phyloP scores from a whole-genome alignment of 2,329 filamentous ascomycete genomes.

The Neofusicoccum ribis region DNA sequence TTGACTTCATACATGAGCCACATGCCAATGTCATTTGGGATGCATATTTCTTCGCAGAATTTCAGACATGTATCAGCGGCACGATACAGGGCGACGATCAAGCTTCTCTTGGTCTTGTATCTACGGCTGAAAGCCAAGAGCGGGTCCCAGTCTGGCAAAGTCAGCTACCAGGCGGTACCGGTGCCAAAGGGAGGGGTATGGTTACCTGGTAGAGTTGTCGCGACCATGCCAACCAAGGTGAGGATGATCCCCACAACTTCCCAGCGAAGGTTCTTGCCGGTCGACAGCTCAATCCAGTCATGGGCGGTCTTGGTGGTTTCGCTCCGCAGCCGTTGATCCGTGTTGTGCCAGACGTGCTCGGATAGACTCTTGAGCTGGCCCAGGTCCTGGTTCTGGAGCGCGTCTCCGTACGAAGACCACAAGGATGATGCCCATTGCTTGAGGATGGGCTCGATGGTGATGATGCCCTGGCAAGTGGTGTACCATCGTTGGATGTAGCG shows the following conservation, averaged over 20 bases:
- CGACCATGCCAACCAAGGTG: constrained; percentile 36
- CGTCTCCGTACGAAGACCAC: constrained; percentile 31
- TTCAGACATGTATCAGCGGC: constrained; percentile 32
- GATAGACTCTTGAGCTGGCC: constrained; percentile 39
- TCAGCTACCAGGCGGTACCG: background rate
- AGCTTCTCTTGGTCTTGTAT: constrained; percentile 7
- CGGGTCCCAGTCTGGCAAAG: constrained; percentile 31
- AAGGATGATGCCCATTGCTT: constrained; percentile 32
- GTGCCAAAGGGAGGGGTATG: background rate
- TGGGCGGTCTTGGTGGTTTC: constrained; percentile 39
- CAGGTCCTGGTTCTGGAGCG: constrained; percentile 25
- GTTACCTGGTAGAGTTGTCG: constrained; percentile 31
- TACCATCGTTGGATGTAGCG: constrained; percentile 37
- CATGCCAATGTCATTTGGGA: constrained; percentile 36
- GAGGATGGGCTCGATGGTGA: constrained; percentile 38
- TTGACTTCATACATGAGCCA: constrained; percentile 37
- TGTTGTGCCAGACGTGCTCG: constrained; percentile 45
- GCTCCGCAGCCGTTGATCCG: constrained; percentile 36
- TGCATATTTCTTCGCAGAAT: constrained; percentile 35
- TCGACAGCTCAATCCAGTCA: constrained; percentile 40
- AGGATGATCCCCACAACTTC: constrained; percentile 45
- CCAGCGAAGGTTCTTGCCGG: constrained; percentile 45
- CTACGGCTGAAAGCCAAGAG: constrained; percentile 15
- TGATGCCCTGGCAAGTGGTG: constrained; percentile 31
- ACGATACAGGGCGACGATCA: constrained; percentile 24